Evolutionary conservation across 202 grass and related monocot genomes (phyloP).

Genomic region (Sporobolus alterniflorus): DNA sequence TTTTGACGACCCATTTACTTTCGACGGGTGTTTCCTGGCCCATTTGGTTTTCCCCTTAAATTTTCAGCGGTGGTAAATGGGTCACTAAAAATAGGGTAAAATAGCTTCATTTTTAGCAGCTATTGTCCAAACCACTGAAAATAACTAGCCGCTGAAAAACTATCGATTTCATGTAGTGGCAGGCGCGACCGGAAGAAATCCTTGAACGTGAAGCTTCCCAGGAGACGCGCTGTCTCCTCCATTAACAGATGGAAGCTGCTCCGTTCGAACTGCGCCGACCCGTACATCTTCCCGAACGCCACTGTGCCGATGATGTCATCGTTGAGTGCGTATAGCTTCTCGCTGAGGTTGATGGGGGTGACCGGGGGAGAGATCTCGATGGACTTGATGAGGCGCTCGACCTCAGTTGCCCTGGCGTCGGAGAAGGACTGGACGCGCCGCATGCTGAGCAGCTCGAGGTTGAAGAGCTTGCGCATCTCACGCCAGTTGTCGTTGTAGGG

Average conservation of each 20-base stretch:
- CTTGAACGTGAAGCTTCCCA: slow-evolving; percentile 51
- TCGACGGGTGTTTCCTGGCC: too few species aligned
- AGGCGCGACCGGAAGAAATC: slow-evolving; percentile 59
- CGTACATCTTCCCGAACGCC: slow-evolving; percentile 48
- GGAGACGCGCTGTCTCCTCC: slow-evolving; percentile 28
- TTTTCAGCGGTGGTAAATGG: too few species aligned
- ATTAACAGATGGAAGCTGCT: slow-evolving; percentile 29
- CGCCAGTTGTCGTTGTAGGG: slow-evolving; percentile 50
- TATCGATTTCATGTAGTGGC: too few species aligned
- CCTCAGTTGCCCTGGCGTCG: slow-evolving; percentile 34
- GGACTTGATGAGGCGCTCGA: slow-evolving; percentile 19
- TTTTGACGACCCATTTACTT: too few species aligned
- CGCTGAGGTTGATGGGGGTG: slow-evolving; percentile 22
- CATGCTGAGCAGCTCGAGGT: slow-evolving; percentile 27
- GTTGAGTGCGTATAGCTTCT: slow-evolving; percentile 5
- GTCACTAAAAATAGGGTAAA: too few species aligned
- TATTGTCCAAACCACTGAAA: too few species aligned
- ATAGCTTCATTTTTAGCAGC: too few species aligned
- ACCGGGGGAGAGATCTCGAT: background rate
- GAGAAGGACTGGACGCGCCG: slow-evolving; percentile 37
- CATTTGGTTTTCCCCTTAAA: too few species aligned
- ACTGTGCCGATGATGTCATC: slow-evolving; percentile 49
- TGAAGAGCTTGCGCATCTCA: slow-evolving; percentile 39
- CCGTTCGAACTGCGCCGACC: slow-evolving; percentile 13
- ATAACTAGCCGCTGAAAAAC: too few species aligned